Base-by-base conservation (phyloP, 257 asterid species). In the Craterostigma plantagineum region DNA sequence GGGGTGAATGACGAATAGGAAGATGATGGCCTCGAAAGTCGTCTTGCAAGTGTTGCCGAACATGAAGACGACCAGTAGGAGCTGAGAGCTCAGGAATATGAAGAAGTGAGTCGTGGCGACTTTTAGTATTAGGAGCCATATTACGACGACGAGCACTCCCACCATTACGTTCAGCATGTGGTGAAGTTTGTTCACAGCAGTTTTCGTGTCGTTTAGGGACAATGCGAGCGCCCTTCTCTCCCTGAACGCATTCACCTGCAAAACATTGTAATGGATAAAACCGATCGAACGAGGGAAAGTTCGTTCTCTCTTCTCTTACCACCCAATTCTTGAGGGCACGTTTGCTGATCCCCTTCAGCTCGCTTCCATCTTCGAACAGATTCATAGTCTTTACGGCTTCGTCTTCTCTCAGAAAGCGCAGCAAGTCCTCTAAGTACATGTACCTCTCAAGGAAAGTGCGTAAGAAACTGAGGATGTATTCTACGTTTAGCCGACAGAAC, bases 41-140 rank as follows among this genome's bases (percentile, higher is more conserved):
- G 92, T 75, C 80, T 90, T 90, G 71, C 82, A 74, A 0, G 92
- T 70, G 71, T 90, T 90, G 17, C 99, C 99, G 43, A 90, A 90
- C 84, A 90, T 59, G 65, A 90, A 90, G 33, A 71, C 99, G 8
- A 69, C 91, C 43, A 90, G 45, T 36, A 90, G 86, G 46, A 75
- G 48, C 64, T 90, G 99, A 51, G 99, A 90, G 65, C 95, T 79
- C 42, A 90, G 41, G 68, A 77, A 75, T 40, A 83, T 66, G 1
- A 90, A 68, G 69, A 82, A 74, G 42, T 79, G 83, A 9, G 81
- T 72, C 0, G 91, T 70, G 17, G 99, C 77, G 37, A 90, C 83
- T 75, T 61, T 75, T 34, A 83, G 86, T 53, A 90, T 70, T 17
- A 79, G 92, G 16, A 90, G 91, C 86, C 87, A 83, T 48, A 77